Percentiles rank a stretch among this genome's conserved stretches.
phyloP scores from a whole-genome alignment of 2,329 filamentous ascomycete species.

The Apiospora phragmitis region DNA sequence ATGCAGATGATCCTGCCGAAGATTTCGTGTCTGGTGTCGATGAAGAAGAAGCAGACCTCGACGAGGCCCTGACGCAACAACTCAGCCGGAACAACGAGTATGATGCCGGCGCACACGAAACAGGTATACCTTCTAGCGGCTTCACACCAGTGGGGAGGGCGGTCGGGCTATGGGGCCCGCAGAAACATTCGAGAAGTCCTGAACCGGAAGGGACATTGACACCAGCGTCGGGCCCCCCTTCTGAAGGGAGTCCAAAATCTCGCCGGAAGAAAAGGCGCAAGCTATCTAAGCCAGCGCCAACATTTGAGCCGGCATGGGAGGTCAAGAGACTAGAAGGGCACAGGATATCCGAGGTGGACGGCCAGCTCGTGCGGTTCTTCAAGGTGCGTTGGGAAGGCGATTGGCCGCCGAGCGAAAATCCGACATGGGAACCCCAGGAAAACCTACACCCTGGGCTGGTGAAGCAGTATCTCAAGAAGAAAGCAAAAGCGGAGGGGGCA shows the following conservation, averaged over 20 bases:
- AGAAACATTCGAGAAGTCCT: not conserved
- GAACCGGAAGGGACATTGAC: not conserved
- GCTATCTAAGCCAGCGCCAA: not conserved
- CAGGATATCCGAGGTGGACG: slow-evolving; percentile 36
- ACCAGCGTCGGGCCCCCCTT: not conserved
- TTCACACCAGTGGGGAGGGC: slow-evolving; percentile 13
- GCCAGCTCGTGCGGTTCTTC: slow-evolving; percentile 43
- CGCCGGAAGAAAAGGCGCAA: not conserved
- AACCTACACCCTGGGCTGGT: slow-evolving; percentile 47
- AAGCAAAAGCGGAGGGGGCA: slow-evolving; percentile 18
- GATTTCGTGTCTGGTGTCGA: slow-evolving; percentile 9
- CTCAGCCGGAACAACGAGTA: slow-evolving; percentile 19
- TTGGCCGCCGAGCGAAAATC: slow-evolving; percentile 57
- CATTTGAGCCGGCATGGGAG: slow-evolving; percentile 36
- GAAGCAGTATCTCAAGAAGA: slow-evolving; percentile 40
- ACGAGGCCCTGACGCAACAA: slow-evolving; percentile 30
- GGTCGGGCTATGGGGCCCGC: not conserved
- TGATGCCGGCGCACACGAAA: slow-evolving; percentile 20
- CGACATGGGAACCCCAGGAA: slow-evolving; percentile 57
- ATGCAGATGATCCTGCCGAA: not conserved
- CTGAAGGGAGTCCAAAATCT: not conserved
- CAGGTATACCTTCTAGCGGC: slow-evolving; percentile 18
- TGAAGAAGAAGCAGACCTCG: slow-evolving; percentile 27
- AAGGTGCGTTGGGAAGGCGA: slow-evolving; percentile 57
- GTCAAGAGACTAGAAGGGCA: slow-evolving; percentile 48